phyloP scores from a whole-genome alignment of 352 stramenopile species.

The Globisporangium acanthophoron region DNA sequence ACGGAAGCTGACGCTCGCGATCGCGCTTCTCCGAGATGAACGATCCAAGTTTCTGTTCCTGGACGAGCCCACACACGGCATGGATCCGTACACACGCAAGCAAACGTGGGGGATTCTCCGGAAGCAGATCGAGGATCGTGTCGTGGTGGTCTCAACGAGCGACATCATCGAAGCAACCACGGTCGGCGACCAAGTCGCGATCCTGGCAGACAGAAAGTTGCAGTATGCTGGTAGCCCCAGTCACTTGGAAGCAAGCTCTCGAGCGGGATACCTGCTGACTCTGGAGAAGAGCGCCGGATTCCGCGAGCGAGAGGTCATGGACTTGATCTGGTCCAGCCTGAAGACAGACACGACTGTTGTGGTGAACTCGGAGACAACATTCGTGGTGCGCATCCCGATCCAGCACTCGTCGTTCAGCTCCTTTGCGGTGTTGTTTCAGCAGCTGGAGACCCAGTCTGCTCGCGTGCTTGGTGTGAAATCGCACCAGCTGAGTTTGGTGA shows the following conservation, averaged over 20 bases:
- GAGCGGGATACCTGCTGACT: slow-evolving; percentile 38
- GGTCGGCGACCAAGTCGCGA: slow-evolving; percentile 58
- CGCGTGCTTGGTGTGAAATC: slow-evolving; percentile 21
- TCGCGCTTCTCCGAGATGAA: slow-evolving; percentile 72
- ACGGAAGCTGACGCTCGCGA: slow-evolving; percentile 77
- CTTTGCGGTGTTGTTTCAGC: slow-evolving; percentile 37
- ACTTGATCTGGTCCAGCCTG: slow-evolving; percentile 15
- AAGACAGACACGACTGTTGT: slow-evolving; percentile 13
- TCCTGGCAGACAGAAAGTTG: slow-evolving; percentile 56
- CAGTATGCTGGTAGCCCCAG: slow-evolving; percentile 28
- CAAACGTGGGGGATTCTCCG: slow-evolving; percentile 83
- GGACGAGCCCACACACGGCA: slow-evolving; percentile 87
- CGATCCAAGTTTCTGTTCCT: slow-evolving; percentile 45
- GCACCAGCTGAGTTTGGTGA: slow-evolving; percentile 60
- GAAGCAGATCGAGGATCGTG: slow-evolving; percentile 23
- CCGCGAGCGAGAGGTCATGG: slow-evolving; percentile 15
- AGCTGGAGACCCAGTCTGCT: slow-evolving; percentile 13
- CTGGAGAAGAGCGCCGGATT: slow-evolving; percentile 30
- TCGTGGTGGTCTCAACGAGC: slow-evolving; percentile 87
- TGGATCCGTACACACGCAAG: slow-evolving; percentile 90
- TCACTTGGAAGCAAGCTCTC: slow-evolving; percentile 39
- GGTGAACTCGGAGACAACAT: slow-evolving; percentile 31
- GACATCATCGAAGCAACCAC: slow-evolving; percentile 90
- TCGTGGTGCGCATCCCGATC: slow-evolving; percentile 37
- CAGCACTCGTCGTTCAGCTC: slow-evolving; percentile 8